phyloP scores from a whole-genome alignment of 78 protist genomes.

The Speleostelium caveatum region DNA sequence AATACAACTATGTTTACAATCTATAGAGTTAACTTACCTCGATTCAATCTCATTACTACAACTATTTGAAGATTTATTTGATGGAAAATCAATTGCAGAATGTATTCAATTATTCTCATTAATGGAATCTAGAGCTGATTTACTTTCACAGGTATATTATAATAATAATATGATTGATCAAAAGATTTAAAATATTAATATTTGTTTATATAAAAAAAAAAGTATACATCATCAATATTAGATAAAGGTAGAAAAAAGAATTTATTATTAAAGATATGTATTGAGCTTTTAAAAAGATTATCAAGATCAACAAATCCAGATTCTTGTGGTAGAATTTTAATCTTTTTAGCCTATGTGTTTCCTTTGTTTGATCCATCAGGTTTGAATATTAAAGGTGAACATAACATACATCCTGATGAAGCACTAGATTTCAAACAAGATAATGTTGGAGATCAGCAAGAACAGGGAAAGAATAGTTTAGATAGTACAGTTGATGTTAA shows the following conservation, averaged over 20 bases:
- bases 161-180: no score
- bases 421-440: constrained; percentile 10
- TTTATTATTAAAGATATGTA: constrained; percentile 37
- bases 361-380: constrained; percentile 76
- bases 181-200: no score
- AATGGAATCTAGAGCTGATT: constrained; percentile 50
- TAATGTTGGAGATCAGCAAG: neutral
- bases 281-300: constrained; percentile 37
- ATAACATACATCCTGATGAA: constrained; percentile 33
- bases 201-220: no score
- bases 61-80: constrained; percentile 53
- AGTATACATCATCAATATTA: no score
- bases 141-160: constrained; percentile 56
- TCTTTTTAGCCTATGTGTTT: constrained; percentile 54
- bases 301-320: constrained; percentile 64
- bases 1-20: constrained; percentile 1
- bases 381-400: constrained; percentile 35
- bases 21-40: neutral
- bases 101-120: constrained; percentile 35
- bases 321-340: constrained; percentile 61
- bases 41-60: constrained; percentile 18
- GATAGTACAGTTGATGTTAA: constrained; percentile 33
- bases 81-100: constrained; percentile 32
- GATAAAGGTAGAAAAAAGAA: constrained; percentile 52
- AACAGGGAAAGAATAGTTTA: neutral